phyloP scores from a whole-genome alignment of 23 red algal genomes.

The Agarophyton chilense region DNA sequence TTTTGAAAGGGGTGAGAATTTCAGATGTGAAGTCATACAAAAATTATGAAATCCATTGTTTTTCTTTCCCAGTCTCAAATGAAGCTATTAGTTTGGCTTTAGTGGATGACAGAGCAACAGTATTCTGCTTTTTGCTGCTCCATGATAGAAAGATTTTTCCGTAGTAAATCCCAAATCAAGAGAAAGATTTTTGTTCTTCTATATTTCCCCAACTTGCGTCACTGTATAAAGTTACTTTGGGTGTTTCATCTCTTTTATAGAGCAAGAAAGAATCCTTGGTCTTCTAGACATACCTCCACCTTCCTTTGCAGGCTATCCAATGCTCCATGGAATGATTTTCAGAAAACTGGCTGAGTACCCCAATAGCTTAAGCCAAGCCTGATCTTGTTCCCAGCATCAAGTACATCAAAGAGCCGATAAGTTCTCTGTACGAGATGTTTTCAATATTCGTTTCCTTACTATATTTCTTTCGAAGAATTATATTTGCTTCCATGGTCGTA shows the following conservation, averaged over 20 bases:
- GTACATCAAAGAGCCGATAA: slow-evolving; percentile 6
- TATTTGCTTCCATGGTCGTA: slow-evolving; percentile 6
- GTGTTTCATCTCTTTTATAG: background rate
- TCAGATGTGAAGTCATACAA: background rate
- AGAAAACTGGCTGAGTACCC: background rate
- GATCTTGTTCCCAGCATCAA: slow-evolving; percentile 18
- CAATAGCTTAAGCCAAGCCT: slow-evolving; percentile 10
- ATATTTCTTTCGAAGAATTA: background rate
- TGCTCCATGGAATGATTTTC: background rate
- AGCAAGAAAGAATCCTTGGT: too few species aligned
- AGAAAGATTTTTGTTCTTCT: background rate
- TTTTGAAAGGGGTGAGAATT: background rate
- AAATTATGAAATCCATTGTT: background rate
- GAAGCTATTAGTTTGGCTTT: background rate
- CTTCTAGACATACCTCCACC: too few species aligned
- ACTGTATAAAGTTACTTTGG: background rate
- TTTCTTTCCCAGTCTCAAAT: background rate
- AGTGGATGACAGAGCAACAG: slow-evolving; percentile 17
- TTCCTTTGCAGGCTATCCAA: slow-evolving; percentile 40
- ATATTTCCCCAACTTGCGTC: slow-evolving; percentile 8
- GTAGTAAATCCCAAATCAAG: background rate
- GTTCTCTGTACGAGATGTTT: background rate
- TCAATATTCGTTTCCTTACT: background rate
- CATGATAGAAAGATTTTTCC: background rate
- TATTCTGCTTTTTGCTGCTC: background rate